Evolutionary conservation across 768 basidiomycete genomes (phyloP).

Genomic region (Kwoniella pini): DNA sequence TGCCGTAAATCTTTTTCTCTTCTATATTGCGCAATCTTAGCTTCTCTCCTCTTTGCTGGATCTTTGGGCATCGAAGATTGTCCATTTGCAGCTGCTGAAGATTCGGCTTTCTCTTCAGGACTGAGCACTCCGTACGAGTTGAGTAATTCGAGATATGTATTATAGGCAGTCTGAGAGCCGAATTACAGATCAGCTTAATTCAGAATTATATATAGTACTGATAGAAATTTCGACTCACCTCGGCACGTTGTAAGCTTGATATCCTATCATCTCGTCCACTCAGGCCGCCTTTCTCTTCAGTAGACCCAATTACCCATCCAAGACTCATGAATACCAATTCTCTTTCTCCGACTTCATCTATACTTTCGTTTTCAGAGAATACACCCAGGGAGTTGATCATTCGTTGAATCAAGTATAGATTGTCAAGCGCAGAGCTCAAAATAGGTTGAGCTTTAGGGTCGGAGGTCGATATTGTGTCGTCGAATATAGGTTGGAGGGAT

Average conservation of each 20-base stretch:
- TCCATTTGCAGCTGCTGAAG: constrained; percentile 24
- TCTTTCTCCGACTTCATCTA: constrained; percentile 50
- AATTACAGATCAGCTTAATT: background rate
- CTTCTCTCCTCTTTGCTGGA: constrained; percentile 70
- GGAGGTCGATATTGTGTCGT: constrained; percentile 44
- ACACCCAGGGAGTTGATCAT: constrained; percentile 52
- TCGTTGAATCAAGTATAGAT: constrained; percentile 42
- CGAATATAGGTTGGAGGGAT: constrained; percentile 45
- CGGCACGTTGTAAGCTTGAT: constrained; percentile 33
- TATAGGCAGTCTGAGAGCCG: constrained; percentile 34
- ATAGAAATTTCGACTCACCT: constrained; percentile 35
- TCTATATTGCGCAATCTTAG: constrained; percentile 88
- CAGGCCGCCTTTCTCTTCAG: constrained; percentile 41
- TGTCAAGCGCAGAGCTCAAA: constrained; percentile 35
- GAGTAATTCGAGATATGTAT: constrained; percentile 42
- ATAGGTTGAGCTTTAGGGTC: constrained; percentile 27
- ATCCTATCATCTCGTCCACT: constrained; percentile 43
- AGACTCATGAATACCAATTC: constrained; percentile 54
- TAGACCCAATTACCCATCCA: constrained; percentile 49
- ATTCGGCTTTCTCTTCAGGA: constrained; percentile 40
- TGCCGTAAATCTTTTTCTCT: constrained; percentile 76
- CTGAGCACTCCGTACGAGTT: constrained; percentile 44
- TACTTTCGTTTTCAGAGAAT: constrained; percentile 53
- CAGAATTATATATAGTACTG: background rate
- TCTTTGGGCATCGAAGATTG: constrained; percentile 55